Evolutionary conservation across 2,329 filamentous ascomycete genomes (phyloP).

Genomic region (Penicillium vulpinum): DNA sequence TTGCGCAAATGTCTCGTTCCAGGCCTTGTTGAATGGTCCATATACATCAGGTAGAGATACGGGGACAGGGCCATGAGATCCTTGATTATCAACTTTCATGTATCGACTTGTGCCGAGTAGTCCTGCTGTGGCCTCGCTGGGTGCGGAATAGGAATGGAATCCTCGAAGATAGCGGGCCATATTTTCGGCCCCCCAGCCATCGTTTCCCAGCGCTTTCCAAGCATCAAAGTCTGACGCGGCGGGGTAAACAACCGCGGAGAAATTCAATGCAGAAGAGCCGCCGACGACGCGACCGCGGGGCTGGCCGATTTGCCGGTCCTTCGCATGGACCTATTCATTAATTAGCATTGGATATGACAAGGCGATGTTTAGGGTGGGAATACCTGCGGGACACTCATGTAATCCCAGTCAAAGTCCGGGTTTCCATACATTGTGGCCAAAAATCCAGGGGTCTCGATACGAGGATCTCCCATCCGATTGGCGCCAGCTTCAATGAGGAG

Average conservation of each 20-base stretch:
- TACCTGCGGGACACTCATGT: slow-evolving; percentile 29
- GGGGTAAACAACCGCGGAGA: slow-evolving; percentile 29
- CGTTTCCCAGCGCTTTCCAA: slow-evolving; percentile 50
- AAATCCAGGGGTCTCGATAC: slow-evolving; percentile 24
- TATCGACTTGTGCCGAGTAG: slow-evolving; percentile 17
- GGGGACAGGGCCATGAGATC: slow-evolving; percentile 21
- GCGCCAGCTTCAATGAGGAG: slow-evolving; percentile 32
- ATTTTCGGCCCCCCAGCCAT: slow-evolving; percentile 47
- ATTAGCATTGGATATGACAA: background rate
- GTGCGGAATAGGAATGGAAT: slow-evolving; percentile 31
- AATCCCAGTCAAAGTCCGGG: slow-evolving; percentile 30
- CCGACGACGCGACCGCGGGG: slow-evolving; percentile 53
- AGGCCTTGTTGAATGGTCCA: slow-evolving; percentile 27
- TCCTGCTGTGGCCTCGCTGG: slow-evolving; percentile 23
- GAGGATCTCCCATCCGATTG: slow-evolving; percentile 25
- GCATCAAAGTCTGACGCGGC: slow-evolving; percentile 43
- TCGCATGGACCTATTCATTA: slow-evolving; percentile 29
- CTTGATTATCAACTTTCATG: slow-evolving; percentile 20
- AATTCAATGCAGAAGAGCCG: slow-evolving; percentile 50
- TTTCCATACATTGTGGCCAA: slow-evolving; percentile 19
- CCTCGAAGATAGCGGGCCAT: slow-evolving; percentile 55
- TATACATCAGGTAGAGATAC: slow-evolving; percentile 34
- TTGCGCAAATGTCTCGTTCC: slow-evolving; percentile 23
- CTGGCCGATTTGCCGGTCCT: slow-evolving; percentile 44
- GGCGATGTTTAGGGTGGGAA: background rate